These are phyloP conservation scores for Claviceps sp. DNA, from an alignment of 2,329 filamentous ascomycete species.

Conservation along the genomic window DNA sequence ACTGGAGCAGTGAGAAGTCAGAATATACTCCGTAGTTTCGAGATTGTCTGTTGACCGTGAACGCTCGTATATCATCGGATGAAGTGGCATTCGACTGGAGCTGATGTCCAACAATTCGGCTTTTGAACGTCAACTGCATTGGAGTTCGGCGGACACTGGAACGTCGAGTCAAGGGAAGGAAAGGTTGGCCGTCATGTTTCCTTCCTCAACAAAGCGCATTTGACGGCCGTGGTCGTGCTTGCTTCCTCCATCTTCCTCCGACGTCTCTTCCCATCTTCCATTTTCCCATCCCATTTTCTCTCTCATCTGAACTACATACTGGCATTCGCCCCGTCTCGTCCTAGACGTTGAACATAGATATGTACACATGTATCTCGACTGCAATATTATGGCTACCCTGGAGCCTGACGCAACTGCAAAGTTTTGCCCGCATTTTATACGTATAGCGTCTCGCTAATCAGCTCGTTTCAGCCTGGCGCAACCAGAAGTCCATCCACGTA, in stretches of 20 bases:
- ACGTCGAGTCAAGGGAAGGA: background rate
- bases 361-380: too few species aligned
- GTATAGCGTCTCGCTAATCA: background rate
- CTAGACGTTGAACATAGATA: too few species aligned
- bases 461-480: background rate
- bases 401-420: too few species aligned
- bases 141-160: background rate
- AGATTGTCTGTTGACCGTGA: background rate
- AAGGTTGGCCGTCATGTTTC: background rate
- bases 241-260: background rate
- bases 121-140: too few species aligned
- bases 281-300: background rate
- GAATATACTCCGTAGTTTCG: background rate
- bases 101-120: too few species aligned
- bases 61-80: background rate
- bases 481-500: background rate
- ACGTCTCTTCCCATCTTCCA: too few species aligned
- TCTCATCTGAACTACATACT: background rate
- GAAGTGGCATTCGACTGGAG: too few species aligned
- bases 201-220: background rate
- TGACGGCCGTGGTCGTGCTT: background rate
- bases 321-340: too few species aligned
- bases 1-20: too few species aligned
- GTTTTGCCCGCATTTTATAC: too few species aligned
- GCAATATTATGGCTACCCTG: too few species aligned